Conservation (phyloP, 768 basidiomycete genomes). For the Mycena amicta region DNA sequence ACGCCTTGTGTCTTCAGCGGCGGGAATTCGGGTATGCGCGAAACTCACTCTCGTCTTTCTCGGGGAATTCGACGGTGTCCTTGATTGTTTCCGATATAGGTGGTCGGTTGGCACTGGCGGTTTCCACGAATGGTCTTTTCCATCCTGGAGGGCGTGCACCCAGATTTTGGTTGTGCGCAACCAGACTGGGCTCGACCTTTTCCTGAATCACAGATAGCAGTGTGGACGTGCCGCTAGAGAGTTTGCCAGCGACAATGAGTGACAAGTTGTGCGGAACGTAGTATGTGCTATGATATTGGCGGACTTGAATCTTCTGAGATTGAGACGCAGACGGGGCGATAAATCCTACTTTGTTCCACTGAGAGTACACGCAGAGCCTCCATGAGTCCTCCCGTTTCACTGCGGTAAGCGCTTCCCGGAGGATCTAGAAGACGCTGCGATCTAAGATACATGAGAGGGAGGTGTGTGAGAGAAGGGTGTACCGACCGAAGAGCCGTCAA, state of each 20-base stretch:
- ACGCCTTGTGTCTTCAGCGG: conserved; percentile 41
- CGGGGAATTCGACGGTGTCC: conserved; percentile 87
- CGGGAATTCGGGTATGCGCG: conserved; percentile 2
- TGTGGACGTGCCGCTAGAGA: conserved; percentile 72
- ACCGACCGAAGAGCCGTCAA: conserved; percentile 84
- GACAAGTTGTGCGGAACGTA: conserved; percentile 95
- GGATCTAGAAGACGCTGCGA: conserved; percentile 83
- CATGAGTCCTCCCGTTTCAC: conserved; percentile 97
- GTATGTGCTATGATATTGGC: conserved; percentile 83
- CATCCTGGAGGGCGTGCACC: conserved; percentile 78
- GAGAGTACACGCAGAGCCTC: conserved; percentile 82
- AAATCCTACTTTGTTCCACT: conserved; percentile 85
- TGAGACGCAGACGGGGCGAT: conserved; percentile 2
- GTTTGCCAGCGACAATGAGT: conserved; percentile 85
- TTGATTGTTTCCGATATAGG: conserved; percentile 54
- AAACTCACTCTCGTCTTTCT: conserved; percentile 83
- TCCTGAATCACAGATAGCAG: conserved; percentile 83
- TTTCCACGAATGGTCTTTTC: conserved; percentile 95
- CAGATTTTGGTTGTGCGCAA: conserved; percentile 70
- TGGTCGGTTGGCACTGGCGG: conserved; percentile 64
- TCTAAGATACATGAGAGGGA: conserved; percentile 39
- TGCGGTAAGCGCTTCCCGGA: conserved; percentile 83
- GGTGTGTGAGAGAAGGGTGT: background rate
- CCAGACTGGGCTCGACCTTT: conserved; percentile 79
- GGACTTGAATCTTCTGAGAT: conserved; percentile 59